Percentiles rank a stretch among this genome's conserved stretches.
Evolutionary conservation across 2,329 filamentous ascomycete genomes (phyloP).

Genomic region (Sporothrix luriei): DNA sequence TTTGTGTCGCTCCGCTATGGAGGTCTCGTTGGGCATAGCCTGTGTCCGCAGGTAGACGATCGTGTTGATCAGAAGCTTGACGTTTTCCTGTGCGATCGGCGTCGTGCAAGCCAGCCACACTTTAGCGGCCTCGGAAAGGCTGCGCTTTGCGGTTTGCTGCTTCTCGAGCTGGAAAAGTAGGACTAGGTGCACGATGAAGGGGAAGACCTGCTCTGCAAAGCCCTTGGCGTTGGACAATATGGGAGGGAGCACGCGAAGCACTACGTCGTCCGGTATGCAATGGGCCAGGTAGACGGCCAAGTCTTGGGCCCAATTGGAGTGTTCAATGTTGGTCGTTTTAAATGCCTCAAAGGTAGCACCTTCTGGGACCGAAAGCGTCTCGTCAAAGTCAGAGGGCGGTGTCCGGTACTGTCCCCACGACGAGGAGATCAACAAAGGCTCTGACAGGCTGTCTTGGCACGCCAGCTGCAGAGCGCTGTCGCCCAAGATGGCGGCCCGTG

Average conservation of each 20-base stretch:
- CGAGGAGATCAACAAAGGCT: constrained; percentile 57
- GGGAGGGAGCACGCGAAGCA: constrained; percentile 68
- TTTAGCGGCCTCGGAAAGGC: constrained; percentile 66
- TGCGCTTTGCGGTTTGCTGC: constrained; percentile 60
- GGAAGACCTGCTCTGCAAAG: constrained; percentile 74
- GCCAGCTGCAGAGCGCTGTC: constrained; percentile 54
- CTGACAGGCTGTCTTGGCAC: constrained; percentile 56
- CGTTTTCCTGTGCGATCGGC: constrained; percentile 58
- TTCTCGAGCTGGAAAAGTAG: constrained; percentile 68
- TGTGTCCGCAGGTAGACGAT: constrained; percentile 89
- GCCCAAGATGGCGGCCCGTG: constrained; percentile 52
- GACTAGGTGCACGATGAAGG: constrained; percentile 82
- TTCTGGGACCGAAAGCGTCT: constrained; percentile 11
- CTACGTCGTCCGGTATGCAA: constrained; percentile 62
- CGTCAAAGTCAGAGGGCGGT: constrained; percentile 56
- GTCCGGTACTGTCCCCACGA: constrained; percentile 59
- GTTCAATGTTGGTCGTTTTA: constrained; percentile 48
- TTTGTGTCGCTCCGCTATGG: constrained; percentile 72
- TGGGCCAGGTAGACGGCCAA: constrained; percentile 64
- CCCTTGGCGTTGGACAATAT: constrained; percentile 67
- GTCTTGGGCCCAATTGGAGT: constrained; percentile 61
- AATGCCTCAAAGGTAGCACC: constrained; percentile 43
- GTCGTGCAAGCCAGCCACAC: constrained; percentile 61
- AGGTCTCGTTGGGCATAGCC: constrained; percentile 70
- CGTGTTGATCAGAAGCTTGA: constrained; percentile 73